phyloP scores from a whole-genome alignment of 2,329 filamentous ascomycete genomes.

The Dactylellina haptotyla region DNA sequence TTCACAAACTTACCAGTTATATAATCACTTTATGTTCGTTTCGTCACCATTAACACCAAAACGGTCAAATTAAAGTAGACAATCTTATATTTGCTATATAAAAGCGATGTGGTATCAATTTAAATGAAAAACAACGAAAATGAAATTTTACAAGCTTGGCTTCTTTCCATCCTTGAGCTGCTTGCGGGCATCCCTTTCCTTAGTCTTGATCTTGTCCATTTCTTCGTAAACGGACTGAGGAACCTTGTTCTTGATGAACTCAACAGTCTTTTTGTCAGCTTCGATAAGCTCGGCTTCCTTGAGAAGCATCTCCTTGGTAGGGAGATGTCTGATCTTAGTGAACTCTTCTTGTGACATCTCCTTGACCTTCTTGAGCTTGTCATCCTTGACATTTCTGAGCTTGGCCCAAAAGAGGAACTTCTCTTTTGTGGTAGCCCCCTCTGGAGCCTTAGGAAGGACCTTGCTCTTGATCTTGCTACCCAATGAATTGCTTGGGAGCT shows the following conservation, averaged over 20 bases:
- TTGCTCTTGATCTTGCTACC: not conserved
- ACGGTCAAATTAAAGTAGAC: no score
- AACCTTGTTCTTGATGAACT: conserved; percentile 29
- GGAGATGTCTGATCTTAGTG: conserved; percentile 17
- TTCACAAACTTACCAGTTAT: no score
- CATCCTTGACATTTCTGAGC: not conserved
- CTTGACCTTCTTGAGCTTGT: not conserved
- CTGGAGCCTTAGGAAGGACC: not conserved
- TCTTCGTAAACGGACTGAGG: conserved; percentile 24
- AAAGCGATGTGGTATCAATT: not conserved
- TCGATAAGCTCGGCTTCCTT: conserved; percentile 21
- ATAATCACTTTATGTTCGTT: no score
- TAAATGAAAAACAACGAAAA: not conserved
- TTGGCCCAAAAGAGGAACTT: conserved; percentile 7
- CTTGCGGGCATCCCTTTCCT: conserved; percentile 24
- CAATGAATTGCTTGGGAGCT: not conserved
- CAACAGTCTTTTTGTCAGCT: not conserved
- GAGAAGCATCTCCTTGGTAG: conserved; percentile 26
- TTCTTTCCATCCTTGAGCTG: conserved; percentile 31
- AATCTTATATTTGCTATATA: no score
- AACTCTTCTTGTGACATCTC: conserved; percentile 32
- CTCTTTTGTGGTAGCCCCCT: not conserved
- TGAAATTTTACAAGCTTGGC: conserved; percentile 25
- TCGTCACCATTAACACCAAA: no score
- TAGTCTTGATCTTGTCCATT: conserved; percentile 29